phyloP scores from a whole-genome alignment of 2,329 filamentous ascomycete genomes.

The Cercospora janseana region DNA sequence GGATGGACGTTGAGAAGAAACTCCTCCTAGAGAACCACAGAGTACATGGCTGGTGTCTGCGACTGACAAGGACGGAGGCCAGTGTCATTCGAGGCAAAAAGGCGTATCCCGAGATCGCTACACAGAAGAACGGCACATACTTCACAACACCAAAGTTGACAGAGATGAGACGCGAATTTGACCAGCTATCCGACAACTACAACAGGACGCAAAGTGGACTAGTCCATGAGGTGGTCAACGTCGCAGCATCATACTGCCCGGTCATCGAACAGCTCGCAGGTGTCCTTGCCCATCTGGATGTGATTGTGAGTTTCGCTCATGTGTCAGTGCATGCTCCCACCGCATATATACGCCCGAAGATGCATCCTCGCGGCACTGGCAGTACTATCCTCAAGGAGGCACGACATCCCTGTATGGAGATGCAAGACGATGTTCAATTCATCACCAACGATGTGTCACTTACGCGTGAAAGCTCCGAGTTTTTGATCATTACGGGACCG shows the following conservation, averaged over 20 bases:
- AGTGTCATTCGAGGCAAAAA: constrained; percentile 89
- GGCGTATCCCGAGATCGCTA: constrained; percentile 89
- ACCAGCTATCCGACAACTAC: constrained; percentile 91
- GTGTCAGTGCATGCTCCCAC: constrained; percentile 89
- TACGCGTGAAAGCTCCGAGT: constrained; percentile 73
- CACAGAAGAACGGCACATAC: constrained; percentile 98
- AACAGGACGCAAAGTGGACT: constrained; percentile 89
- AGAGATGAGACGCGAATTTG: constrained; percentile 80
- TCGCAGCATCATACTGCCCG: constrained; percentile 91
- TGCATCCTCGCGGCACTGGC: constrained; percentile 83
- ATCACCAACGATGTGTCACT: constrained; percentile 96
- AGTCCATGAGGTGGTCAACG: constrained; percentile 86
- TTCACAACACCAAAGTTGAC: constrained; percentile 87
- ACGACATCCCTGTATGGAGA: constrained; percentile 95
- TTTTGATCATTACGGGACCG: constrained; percentile 93
- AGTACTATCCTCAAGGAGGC: constrained; percentile 89
- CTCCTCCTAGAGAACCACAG: constrained; percentile 96
- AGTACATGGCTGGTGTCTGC: constrained; percentile 94
- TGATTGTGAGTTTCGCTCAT: constrained; percentile 91
- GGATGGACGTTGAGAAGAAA: constrained; percentile 96
- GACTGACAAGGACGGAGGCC: constrained; percentile 85
- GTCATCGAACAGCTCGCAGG: constrained; percentile 86
- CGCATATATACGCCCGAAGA: constrained; percentile 84
- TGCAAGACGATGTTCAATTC: constrained; percentile 97
- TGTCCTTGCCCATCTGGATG: constrained; percentile 88